phyloP scores from a whole-genome alignment of 352 stramenopile genomes.

The Globisporangium cederbergense region DNA sequence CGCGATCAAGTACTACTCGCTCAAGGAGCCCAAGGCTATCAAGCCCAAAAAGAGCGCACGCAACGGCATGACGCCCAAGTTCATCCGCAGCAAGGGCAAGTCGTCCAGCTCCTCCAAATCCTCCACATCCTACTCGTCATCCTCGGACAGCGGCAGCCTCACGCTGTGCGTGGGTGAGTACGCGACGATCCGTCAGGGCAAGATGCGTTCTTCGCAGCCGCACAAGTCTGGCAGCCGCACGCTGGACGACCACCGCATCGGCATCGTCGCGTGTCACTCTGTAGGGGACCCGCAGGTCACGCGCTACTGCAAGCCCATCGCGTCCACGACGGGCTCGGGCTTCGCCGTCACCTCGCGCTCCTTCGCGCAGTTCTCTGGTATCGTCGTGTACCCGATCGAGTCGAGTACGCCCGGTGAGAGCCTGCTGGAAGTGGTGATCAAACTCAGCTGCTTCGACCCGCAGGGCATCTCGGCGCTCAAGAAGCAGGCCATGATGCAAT shows the following conservation, averaged over 20 bases:
- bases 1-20: constrained; percentile 57
- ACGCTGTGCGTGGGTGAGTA: constrained; percentile 65
- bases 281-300: constrained; percentile 59
- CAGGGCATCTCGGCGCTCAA: constrained; percentile 33
- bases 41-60: constrained; percentile 16
- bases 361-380: constrained; percentile 56
- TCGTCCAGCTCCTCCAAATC: constrained; percentile 19
- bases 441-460: constrained; percentile 58
- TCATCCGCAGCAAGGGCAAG: constrained; percentile 32
- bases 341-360: constrained; percentile 39
- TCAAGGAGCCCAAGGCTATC: constrained; percentile 23
- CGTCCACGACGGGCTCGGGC: constrained; percentile 20
- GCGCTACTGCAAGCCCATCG: constrained; percentile 57
- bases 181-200: constrained; percentile 46
- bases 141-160: constrained; percentile 18
- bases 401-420: constrained; percentile 31
- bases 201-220: constrained; percentile 20
- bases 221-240: constrained; percentile 12
- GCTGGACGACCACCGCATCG: constrained; percentile 40
- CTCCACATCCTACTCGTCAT: constrained; percentile 7
- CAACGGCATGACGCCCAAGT: constrained; percentile 34
- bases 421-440: constrained; percentile 60
- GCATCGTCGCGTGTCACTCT: constrained; percentile 70
- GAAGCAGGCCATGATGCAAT: constrained; percentile 49
- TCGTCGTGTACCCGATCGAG: constrained; percentile 59